Evolutionary conservation across 2,329 filamentous ascomycete species (phyloP), one percentile per base, ranked within the genome.

Genomic region (Acrodontium crateriforme): DNA sequence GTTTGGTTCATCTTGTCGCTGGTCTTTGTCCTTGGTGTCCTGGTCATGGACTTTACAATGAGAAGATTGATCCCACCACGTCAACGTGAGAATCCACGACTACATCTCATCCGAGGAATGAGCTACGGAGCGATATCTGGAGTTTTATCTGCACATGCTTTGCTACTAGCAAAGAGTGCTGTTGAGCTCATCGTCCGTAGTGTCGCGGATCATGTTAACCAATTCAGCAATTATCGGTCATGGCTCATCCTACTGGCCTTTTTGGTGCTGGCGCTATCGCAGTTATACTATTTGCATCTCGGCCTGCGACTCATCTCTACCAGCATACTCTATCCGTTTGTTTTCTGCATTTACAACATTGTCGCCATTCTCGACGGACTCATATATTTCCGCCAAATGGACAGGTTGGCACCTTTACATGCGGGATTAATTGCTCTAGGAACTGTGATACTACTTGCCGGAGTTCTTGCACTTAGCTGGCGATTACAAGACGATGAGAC

Each of bases 291-390:
- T 55, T 71, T 98, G 35, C 89, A 98, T 51, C 73, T 82, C 23
- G 89, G 89, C 29, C 67, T 98, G 37, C 93, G 93, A 56, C 68
- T 98, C 28, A 84, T 91, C 54, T 94, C 85, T 30, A 95, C 89
- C 13, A 93, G 83, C 46, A 78, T 95, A 36, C 67, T 98, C 41
- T 98, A 98, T 55, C 89, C 89, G 4, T 76, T 95, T 44, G 85
- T 95, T 20, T 98, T 98, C 58, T 98, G 89, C 65, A 74, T 95
- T 39, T 98, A 95, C 67, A 98, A 98, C 64, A 93, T 98, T 47
- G 85, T 95, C 48, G 89, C 89, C 40, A 98, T 98, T 42, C 64
- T 95, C 42, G 89, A 98, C 56, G 89, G 89, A 17, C 67, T 98
- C 42, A 93, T 98, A 45, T 98, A 95, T 58, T 98, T 95, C 59